Conservation (phyloP, 2,329 filamentous ascomycete genomes). For the Xylaria sp. region DNA sequence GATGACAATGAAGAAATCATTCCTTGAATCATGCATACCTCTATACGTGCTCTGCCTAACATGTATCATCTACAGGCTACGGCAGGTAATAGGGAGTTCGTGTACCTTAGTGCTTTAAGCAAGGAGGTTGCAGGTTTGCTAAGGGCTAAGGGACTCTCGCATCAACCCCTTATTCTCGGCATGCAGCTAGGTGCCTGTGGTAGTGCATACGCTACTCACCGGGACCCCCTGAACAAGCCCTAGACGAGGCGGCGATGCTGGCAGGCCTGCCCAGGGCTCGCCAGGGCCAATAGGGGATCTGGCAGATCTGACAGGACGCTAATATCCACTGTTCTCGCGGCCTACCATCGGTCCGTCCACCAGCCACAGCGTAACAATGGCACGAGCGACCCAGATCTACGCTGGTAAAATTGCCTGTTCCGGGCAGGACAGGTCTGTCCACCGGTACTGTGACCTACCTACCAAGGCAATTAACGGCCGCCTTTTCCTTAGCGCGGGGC, state of each 20-base stretch:
- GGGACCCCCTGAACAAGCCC: constrained; percentile 19
- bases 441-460: constrained; percentile 9
- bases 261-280: background rate
- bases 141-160: background rate
- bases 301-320: constrained; percentile 28
- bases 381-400: constrained; percentile 19
- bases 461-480: constrained; percentile 29
- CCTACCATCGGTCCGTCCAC: constrained; percentile 31
- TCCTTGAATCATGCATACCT: too few species aligned
- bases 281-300: constrained; percentile 31
- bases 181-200: constrained; percentile 6
- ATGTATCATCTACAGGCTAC: background rate
- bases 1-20: too few species aligned
- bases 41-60: background rate
- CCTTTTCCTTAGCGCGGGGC: constrained; percentile 39
- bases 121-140: constrained; percentile 4
- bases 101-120: background rate
- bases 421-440: constrained; percentile 33
- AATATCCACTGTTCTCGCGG: constrained; percentile 23
- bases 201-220: constrained; percentile 13
- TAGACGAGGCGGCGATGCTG: constrained; percentile 19
- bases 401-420: constrained; percentile 29
- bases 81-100: background rate
- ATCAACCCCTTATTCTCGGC: constrained; percentile 9
- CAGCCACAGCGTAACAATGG: constrained; percentile 33